Evolutionary conservation across 345 rosid genomes (phyloP), one percentile per base, ranked within the genome.

Genomic region (Pugionium dolabratum): DNA sequence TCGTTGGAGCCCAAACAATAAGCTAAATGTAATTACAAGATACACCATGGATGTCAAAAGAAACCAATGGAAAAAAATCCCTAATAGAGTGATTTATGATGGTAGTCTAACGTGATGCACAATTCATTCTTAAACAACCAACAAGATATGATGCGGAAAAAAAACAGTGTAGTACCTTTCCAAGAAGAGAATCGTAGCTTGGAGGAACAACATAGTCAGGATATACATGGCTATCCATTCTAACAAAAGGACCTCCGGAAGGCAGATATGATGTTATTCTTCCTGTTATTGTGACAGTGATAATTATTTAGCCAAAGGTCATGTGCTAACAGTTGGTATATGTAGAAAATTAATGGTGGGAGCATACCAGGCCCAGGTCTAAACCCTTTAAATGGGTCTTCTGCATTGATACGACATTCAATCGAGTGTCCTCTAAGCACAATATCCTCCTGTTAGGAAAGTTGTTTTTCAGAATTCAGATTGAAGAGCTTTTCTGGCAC

Each of bases 211-310:
- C 89, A 56, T 90, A 94, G 76, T 88, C 97, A 27, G 99, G 86
- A 82, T 94, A 94, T 5, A 94, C 87, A 64, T 90, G 99, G 81
- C 99, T 94, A 63, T 94, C 99, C 97, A 94, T 94, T 81, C 99
- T 81, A 56, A 94, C 97, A 75, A 90, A 90, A n/a, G 99, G 99
- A 50, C 99, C 99, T 83, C 99, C 97, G 72, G 99, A 86, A 63
- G 99, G 99, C 74, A 94, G 76, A 70, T 94, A 94, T 47, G 99
- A 75, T 63, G 96, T 90, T 79, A 94, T 88, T 78, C 95, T 90
- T 57, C 99, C 99, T 94, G 88, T 59, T 8, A 60, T 58, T 60
- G 49, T 33, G 27, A 67, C 34, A 61, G 39, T 5, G 25, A 32
- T 9, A 25, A 18, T 7, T 45, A 9, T 60, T 4, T 9, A 54